Evolutionary conservation across 2,329 filamentous ascomycete genomes (phyloP).

Genomic region (Fusarium armeniacum): DNA sequence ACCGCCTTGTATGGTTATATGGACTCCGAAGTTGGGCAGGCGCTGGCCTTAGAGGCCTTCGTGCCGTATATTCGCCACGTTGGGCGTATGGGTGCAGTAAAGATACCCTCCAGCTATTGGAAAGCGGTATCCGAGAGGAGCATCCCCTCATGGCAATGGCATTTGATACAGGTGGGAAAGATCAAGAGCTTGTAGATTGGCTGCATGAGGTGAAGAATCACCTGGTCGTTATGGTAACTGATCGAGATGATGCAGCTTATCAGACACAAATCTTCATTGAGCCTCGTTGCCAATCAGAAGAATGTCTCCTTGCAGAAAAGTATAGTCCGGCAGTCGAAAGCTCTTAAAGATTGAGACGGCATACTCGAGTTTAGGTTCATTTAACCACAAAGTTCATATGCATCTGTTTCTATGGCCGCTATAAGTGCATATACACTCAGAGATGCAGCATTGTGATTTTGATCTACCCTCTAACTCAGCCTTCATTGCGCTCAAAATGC

Average conservation of each 20-base stretch:
- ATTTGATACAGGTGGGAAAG: not conserved
- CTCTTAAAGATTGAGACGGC: not conserved
- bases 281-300: not conserved
- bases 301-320: not conserved
- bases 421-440: no score
- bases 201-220: not conserved
- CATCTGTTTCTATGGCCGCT: no score
- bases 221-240: not conserved
- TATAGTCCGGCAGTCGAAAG: not conserved
- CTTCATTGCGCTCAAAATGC: no score
- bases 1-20: not conserved
- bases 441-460: no score
- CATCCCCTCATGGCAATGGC: not conserved
- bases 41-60: not conserved
- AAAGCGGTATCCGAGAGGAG: rapidly evolving
- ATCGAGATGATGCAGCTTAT: conserved; percentile 1
- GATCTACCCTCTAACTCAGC: no score
- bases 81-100: not conserved
- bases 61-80: not conserved
- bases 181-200: not conserved
- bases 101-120: not conserved
- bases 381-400: no score
- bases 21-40: not conserved
- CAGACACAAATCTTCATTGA: not conserved
- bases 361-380: rapidly evolving